Evolutionary conservation across 805 yeast genomes (phyloP).

Genomic region (Candida golubevii): DNA sequence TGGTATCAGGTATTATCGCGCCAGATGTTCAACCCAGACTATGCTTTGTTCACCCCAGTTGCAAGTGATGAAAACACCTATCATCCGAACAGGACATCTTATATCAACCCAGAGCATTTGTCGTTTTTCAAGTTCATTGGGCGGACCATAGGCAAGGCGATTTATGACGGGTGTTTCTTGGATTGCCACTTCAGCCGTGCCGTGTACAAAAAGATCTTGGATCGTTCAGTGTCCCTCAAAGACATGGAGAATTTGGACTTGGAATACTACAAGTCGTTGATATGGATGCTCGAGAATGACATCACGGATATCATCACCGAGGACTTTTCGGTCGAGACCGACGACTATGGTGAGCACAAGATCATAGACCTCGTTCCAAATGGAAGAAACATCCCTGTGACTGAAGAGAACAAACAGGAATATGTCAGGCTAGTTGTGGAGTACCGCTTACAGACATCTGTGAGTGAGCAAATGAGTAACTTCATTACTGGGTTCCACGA

Average conservation of each 20-base stretch:
- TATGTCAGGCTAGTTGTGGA: conserved; percentile 85
- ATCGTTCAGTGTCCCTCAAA: conserved; percentile 74
- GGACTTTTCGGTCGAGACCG: conserved; percentile 88
- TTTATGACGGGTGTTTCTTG: conserved; percentile 75
- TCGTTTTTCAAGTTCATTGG: conserved; percentile 95
- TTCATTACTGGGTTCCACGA: conserved; percentile 87
- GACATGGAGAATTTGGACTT: conserved; percentile 93
- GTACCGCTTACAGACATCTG: conserved; percentile 77
- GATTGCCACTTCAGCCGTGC: conserved; percentile 96
- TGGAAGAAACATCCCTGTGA: conserved; percentile 81
- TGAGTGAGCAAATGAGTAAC: conserved; percentile 81
- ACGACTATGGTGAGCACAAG: conserved; percentile 88
- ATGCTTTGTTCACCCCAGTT: conserved; percentile 87
- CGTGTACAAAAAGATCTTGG: conserved; percentile 82
- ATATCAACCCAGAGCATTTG: conserved; percentile 88
- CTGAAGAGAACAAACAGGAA: conserved; percentile 86
- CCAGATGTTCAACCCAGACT: conserved; percentile 94
- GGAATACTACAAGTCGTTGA: conserved; percentile 85
- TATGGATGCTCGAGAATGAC: conserved; percentile 96
- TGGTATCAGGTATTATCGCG: conserved; percentile 94
- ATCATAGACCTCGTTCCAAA: conserved; percentile 74
- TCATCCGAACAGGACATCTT: conserved; percentile 91
- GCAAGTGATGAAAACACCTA: conserved; percentile 89
- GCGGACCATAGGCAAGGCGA: conserved; percentile 89
- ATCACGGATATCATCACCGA: conserved; percentile 94